Percentiles rank a stretch among this genome's conserved stretches.
Evolutionary conservation across 495 filamentous ascomycete species (phyloP).

Genomic region (Daldinia loculata): DNA sequence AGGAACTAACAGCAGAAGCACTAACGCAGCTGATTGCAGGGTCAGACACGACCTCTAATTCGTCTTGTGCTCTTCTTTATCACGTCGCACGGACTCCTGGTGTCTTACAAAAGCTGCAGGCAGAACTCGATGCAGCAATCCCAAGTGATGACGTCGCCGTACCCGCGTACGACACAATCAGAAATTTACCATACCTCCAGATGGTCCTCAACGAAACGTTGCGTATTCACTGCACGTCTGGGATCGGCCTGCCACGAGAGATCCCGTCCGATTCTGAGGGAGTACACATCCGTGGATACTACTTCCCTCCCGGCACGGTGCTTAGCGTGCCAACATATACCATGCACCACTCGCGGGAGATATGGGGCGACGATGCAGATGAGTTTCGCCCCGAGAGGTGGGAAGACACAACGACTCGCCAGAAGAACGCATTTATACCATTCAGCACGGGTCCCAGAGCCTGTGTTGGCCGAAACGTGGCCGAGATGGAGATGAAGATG

Average conservation of each 20-base stretch:
- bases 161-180: constrained; percentile 74
- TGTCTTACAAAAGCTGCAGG: constrained; percentile 74
- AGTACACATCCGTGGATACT: constrained; percentile 60
- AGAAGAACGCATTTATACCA: constrained; percentile 84
- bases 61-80: constrained; percentile 85
- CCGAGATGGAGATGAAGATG: constrained; percentile 91
- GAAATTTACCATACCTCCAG: constrained; percentile 79
- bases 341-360: constrained; percentile 80
- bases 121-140: constrained; percentile 74
- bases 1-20: constrained; percentile 88
- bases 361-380: constrained; percentile 87
- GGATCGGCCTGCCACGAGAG: constrained; percentile 85
- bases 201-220: constrained; percentile 88
- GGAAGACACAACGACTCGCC: constrained; percentile 66
- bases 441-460: constrained; percentile 77
- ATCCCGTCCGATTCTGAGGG: constrained; percentile 69
- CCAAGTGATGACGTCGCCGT: constrained; percentile 65
- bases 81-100: constrained; percentile 74
- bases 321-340: constrained; percentile 87
- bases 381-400: constrained; percentile 83
- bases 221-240: constrained; percentile 88
- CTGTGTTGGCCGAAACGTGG: constrained; percentile 63
- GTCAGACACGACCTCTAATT: constrained; percentile 90
- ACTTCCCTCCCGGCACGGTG: constrained; percentile 78
- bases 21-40: constrained; percentile 91